Evolutionary conservation across 352 stramenopile genomes (phyloP), one percentile per base, ranked within the genome.

Genomic region (Phytophthora rubi): DNA sequence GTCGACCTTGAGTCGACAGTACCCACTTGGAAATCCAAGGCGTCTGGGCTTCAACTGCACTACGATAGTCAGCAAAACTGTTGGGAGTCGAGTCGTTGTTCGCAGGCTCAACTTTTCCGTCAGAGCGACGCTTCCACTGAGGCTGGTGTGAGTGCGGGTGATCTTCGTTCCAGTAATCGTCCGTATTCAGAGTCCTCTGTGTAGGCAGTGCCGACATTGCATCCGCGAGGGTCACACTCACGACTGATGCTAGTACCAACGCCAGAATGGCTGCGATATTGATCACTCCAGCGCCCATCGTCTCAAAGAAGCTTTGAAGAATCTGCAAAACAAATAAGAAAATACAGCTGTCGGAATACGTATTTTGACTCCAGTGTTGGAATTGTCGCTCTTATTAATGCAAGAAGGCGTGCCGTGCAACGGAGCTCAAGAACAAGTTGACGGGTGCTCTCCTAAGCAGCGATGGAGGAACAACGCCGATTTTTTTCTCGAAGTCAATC

Each of bases 131-230:
- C 39, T 72, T 79, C 62, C 79, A 87, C 16, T 63, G 53, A 28
- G 67, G 67, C 28, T 75, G 59, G 57, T 85, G 73, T 49, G 68
- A 73, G 62, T 83, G 82, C 54, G 74, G 74, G n/a, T 82, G 68
- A 57, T 89, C 81, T 65, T 77, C 64, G 2, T 58, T 71, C 83
- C 83, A 90, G 60, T 77, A 82, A 6, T 80, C 60, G 37, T 59
- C 76, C 12, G 66, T 48, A 54, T 77, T 74, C 6, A 69, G 23
- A 18, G 6, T 9, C 13, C 45, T 67, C 3, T 16, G 35, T 42
- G 10, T 42, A 42, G 35, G 4, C 35, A 42, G 1, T 2, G 10
- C 5, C 35, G 35, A 42, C 10, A 6, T 42, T 13, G 35, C 35
- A 16, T 42, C 10, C 1, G 10, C 35, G 10, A 16, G 15, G 35